phyloP scores from a whole-genome alignment of 2,329 filamentous ascomycete genomes.

The Curvularia eragrostidis region DNA sequence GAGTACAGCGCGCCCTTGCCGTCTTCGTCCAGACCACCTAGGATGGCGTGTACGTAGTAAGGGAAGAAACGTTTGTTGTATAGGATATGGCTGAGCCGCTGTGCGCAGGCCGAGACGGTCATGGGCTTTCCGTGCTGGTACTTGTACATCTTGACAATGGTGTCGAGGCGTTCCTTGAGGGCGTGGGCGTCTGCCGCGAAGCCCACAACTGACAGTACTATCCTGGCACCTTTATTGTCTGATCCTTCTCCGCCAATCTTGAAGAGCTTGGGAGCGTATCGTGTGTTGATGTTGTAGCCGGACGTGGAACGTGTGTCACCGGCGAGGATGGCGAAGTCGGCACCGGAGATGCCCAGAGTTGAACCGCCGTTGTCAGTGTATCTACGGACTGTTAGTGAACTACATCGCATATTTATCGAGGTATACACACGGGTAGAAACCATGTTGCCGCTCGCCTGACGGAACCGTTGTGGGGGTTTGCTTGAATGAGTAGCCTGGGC shows the following conservation, averaged over 20 bases:
- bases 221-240: slow-evolving; percentile 81
- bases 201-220: slow-evolving; percentile 92
- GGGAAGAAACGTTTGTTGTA: slow-evolving; percentile 99
- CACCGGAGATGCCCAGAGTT: slow-evolving; percentile 91
- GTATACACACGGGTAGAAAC: slow-evolving; percentile 83
- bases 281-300: slow-evolving; percentile 97
- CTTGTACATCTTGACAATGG: slow-evolving; percentile 97
- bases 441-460: slow-evolving; percentile 69
- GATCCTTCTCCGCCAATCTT: slow-evolving; percentile 91
- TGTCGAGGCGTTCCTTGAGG: slow-evolving; percentile 90
- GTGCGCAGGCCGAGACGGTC: slow-evolving; percentile 91
- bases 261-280: slow-evolving; percentile 95
- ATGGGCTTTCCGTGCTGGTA: slow-evolving; percentile 98
- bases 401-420: slow-evolving; percentile 6
- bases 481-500: slow-evolving; percentile 67
- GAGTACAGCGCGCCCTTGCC: slow-evolving; percentile 94
- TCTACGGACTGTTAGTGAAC: slow-evolving; percentile 55
- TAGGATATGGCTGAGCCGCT: slow-evolving; percentile 91
- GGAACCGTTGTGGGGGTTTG: slow-evolving; percentile 57
- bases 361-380: slow-evolving; percentile 99
- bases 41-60: slow-evolving; percentile 95
- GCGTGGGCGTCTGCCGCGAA: slow-evolving; percentile 95
- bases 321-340: slow-evolving; percentile 94
- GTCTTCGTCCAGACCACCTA: slow-evolving; percentile 92
- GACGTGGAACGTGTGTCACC: slow-evolving; percentile 95